Percentiles rank a stretch among this genome's conserved stretches.
Evolutionary conservation across 495 filamentous ascomycete species (phyloP).

Genomic region (Astrocystis sublimbata): DNA sequence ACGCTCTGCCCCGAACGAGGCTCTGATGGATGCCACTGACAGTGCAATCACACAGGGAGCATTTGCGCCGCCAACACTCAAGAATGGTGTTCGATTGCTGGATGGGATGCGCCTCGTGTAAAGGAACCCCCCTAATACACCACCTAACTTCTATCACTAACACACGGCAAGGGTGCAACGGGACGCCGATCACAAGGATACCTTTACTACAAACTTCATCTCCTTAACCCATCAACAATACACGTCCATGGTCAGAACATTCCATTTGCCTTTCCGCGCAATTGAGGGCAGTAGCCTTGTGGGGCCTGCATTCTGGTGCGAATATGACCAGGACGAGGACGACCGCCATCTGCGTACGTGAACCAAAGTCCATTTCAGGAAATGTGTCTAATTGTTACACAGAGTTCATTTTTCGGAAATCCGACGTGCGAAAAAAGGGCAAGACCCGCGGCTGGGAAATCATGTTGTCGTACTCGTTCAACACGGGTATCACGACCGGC

Average conservation of each 20-base stretch:
- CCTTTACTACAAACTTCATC: constrained; percentile 51
- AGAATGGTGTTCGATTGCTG: constrained; percentile 41
- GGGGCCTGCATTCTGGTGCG: constrained; percentile 59
- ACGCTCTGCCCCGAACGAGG: no score
- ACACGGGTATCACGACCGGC: constrained; percentile 51
- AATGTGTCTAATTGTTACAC: not conserved
- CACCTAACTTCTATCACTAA: constrained; percentile 13
- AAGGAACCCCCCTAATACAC: constrained; percentile 22
- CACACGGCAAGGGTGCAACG: constrained; percentile 46
- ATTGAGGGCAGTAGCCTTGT: constrained; percentile 54
- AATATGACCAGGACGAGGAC: constrained; percentile 52
- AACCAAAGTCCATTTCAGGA: not conserved
- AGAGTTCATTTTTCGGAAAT: constrained; percentile 59
- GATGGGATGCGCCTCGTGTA: constrained; percentile 53
- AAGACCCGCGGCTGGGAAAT: constrained; percentile 59
- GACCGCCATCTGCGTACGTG: constrained; percentile 53
- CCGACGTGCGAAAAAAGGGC: constrained; percentile 59
- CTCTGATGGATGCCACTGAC: not conserved
- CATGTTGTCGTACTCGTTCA: constrained; percentile 57
- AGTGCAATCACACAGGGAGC: constrained; percentile 39
- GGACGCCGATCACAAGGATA: constrained; percentile 51
- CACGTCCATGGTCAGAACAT: constrained; percentile 31
- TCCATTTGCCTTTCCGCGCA: constrained; percentile 51
- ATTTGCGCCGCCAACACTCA: constrained; percentile 46
- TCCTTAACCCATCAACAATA: constrained; percentile 45